Percentiles rank a stretch among this genome's conserved stretches.
Conservation (phyloP, 2,329 filamentous ascomycete species). For the Aspergillus transmontanensis region DNA sequence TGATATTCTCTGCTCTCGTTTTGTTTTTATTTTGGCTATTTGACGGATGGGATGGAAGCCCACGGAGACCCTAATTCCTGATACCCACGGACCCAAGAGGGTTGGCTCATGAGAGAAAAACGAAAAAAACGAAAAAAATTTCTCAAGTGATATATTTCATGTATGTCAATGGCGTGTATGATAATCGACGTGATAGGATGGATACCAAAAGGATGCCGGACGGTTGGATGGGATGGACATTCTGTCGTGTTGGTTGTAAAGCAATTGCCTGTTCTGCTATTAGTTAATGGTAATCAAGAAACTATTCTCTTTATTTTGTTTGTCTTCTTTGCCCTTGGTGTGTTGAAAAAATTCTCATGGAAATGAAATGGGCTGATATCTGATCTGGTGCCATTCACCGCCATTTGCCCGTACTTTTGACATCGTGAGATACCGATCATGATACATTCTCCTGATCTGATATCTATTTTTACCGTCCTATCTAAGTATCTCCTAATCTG, state of each 20-base stretch:
- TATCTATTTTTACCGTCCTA: background rate
- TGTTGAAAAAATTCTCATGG: background rate
- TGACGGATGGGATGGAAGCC: slow-evolving; percentile 5
- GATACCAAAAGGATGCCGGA: slow-evolving; percentile 8
- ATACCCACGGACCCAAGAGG: slow-evolving; percentile 12
- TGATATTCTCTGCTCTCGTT: background rate
- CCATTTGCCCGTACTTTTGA: slow-evolving; percentile 26
- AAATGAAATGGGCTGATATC: background rate
- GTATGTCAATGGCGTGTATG: slow-evolving; percentile 11
- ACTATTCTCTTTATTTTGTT: background rate
- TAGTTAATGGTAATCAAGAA: slow-evolving; percentile 5
- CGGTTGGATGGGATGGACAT: slow-evolving; percentile 3
- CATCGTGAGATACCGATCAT: slow-evolving; percentile 19
- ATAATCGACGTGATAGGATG: slow-evolving; percentile 9
- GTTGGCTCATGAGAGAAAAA: slow-evolving; percentile 6
- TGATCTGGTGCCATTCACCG: background rate
- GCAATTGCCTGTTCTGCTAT: slow-evolving; percentile 2
- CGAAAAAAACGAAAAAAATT: background rate
- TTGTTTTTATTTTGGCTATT: slow-evolving; percentile 1
- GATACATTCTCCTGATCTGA: slow-evolving; percentile 9
- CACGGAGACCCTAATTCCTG: slow-evolving; percentile 11
- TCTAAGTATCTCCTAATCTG: background rate
- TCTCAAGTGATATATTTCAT: slow-evolving; percentile 6
- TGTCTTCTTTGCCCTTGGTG: background rate
- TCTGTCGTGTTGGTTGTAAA: slow-evolving; percentile 5